Evolutionary conservation across 208 protist genomes (phyloP), one percentile per base, ranked within the genome.

Genomic region (Leishmania major): DNA sequence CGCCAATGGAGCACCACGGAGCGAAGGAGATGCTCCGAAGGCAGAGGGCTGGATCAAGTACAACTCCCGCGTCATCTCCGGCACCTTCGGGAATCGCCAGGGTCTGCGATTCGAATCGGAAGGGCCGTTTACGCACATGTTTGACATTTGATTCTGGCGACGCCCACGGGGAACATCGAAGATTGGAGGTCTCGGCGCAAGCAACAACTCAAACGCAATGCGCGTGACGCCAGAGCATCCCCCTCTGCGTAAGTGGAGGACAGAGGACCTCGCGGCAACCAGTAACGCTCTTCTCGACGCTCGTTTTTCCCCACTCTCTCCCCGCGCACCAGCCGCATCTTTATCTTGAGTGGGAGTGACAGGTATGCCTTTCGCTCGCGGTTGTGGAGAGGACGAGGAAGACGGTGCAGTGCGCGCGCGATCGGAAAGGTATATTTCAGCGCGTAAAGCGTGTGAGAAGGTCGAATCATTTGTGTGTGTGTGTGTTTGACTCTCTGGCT

Each of bases 71-170:
- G 91, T 97, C 31, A 78, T 97, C 69, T 90, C 74, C 75, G 93
- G 95, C 28, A 97, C 93, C 6, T 98, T 95, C 74, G 93, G 95
- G 49, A 96, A 96, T 83, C 90, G 93, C 31, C 94, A 97, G 76
- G 94, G 90, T 0, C 85, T 97, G 3, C 59, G 75, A 59, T 80
- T 98, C 19, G 92, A 94, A 78, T 96, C 94, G 7, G 88, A 94
- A 49, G 93, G 95, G 1, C 94, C 95, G 6, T 94, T 97, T 57
- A 93, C 92, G 2, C 95, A 98, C 87, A 83, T 84, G 7, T 90
- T 98, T 31, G 95, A 98, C 60, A 73, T 97, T 45, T 95, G 77
- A 89, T 17, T 0, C 8, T 49, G 31, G n/a, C 40, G 69, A 31
- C 75, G 53, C 19, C 31, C 2, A 35, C 37, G 1, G 19, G 17